Conservation (phyloP, 139 green algal species). For the Gonium pectorale region DNA sequence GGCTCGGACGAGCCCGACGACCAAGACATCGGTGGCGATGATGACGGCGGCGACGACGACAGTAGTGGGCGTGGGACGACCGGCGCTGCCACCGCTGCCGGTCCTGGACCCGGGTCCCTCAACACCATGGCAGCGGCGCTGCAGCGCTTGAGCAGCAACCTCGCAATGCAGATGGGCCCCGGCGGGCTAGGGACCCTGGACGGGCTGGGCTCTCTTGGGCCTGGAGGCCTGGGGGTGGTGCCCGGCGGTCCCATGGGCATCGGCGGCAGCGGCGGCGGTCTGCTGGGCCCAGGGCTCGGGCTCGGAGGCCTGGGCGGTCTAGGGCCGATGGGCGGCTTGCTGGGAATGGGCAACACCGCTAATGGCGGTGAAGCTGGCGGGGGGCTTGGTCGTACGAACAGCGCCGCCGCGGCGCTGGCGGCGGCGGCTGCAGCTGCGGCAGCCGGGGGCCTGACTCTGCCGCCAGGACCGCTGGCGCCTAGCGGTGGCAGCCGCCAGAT, state of each 20-base stretch:
- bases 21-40: too few species aligned
- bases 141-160: conserved; percentile 5
- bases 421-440: not conserved
- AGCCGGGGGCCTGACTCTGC: not conserved
- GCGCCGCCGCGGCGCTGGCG: conserved; percentile 4
- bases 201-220: not conserved
- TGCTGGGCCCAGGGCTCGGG: too few species aligned
- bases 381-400: not conserved
- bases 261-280: not conserved
- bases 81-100: too few species aligned
- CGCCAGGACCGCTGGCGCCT: not conserved
- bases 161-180: not conserved
- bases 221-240: not conserved
- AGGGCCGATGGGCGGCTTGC: not conserved
- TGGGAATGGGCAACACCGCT: not conserved
- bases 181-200: not conserved
- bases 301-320: not conserved
- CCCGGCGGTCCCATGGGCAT: not conserved
- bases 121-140: not conserved
- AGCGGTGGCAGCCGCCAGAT: conserved; percentile 12
- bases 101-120: not conserved
- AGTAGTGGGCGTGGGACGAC: too few species aligned
- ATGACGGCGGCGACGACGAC: too few species aligned
- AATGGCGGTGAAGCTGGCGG: not conserved
- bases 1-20: too few species aligned